Evolutionary conservation across 768 basidiomycete species (phyloP).

Genomic region (Rickenella mellea): DNA sequence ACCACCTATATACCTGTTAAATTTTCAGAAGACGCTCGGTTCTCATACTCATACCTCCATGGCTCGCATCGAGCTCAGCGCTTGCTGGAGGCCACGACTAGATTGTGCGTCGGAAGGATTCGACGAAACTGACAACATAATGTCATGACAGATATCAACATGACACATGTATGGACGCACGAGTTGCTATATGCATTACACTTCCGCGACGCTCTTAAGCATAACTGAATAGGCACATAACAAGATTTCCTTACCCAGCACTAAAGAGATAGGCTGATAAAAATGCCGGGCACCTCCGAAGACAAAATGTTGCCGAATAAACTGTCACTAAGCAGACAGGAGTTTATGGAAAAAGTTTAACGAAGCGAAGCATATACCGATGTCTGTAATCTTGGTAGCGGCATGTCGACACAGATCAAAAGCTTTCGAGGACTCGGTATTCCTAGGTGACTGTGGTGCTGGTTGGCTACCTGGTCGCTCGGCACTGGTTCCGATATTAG

Average conservation of each 20-base stretch:
- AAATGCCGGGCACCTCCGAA: constrained; percentile 55
- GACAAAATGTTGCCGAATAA: constrained; percentile 53
- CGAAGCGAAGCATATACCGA: constrained; percentile 44
- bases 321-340: constrained; percentile 33
- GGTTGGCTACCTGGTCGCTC: neutral
- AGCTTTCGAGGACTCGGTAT: constrained; percentile 48
- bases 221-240: neutral
- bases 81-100: constrained; percentile 53
- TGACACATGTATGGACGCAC: constrained; percentile 37
- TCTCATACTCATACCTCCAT: constrained; percentile 50
- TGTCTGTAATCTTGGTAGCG: constrained; percentile 58
- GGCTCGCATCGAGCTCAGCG: constrained; percentile 51
- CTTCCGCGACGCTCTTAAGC: constrained; percentile 25
- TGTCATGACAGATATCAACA: constrained; percentile 10
- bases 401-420: constrained; percentile 71
- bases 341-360: no score
- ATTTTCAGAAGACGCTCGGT: no score
- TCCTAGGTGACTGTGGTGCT: no score
- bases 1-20: constrained; percentile 34
- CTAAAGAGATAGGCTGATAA: constrained; percentile 60
- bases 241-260: constrained; percentile 54
- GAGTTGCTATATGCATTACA: constrained; percentile 71
- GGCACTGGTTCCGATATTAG: no score
- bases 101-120: constrained; percentile 66
- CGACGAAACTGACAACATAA: constrained; percentile 46